Evolutionary conservation across 768 basidiomycete species (phyloP), one percentile per base, ranked within the genome.

Genomic region (Psilocybe tampanensis): DNA sequence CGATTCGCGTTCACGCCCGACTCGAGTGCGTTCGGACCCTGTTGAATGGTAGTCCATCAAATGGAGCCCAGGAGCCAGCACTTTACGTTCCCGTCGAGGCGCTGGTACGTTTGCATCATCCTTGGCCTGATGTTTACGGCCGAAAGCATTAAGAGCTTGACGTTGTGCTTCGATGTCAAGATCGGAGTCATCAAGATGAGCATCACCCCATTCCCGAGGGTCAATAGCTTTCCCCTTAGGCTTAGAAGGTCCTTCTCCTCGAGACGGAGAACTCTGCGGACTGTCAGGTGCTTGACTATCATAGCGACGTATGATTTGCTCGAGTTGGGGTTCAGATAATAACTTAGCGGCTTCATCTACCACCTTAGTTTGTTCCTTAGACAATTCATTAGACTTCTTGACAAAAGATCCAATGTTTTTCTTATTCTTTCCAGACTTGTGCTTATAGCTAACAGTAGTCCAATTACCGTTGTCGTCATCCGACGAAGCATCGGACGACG

Each of bases 151-250:
- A 39, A 47, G 29, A 2, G 45, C 45, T 3, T 5, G 22, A 4
- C 21, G 8, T 24, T 47, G 45, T 7, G n/a, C 2, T 11, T 47
- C 45, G 4, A 34, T 1, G 22, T 60, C 54, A 0, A 56, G 8
- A 2, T 52, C 49, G 2, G 19, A 32, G 1, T 15, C 13, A 22
- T 24, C 13, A 0, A 58, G 18, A 0, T 11, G 8, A 2, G 39
- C 1, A 3, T n/a, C 34, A 19, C 61, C 61, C 61, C 61, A 62
- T 11, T 62, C 50, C 36, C 47, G 17, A 26, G 55, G 58, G n/a
- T 62, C 61, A 23, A 57, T 39, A 1, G 17, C 33, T 42, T 62
- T 62, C 7, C 61, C 61, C 33, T 59, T 62, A 22, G 19, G 11
- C 13, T 55, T 44, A 26, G 54, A 62, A 6, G 61, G 42, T 4